Conservation (phyloP, 345 rosid genomes). For the Luvunga scandens region DNA sequence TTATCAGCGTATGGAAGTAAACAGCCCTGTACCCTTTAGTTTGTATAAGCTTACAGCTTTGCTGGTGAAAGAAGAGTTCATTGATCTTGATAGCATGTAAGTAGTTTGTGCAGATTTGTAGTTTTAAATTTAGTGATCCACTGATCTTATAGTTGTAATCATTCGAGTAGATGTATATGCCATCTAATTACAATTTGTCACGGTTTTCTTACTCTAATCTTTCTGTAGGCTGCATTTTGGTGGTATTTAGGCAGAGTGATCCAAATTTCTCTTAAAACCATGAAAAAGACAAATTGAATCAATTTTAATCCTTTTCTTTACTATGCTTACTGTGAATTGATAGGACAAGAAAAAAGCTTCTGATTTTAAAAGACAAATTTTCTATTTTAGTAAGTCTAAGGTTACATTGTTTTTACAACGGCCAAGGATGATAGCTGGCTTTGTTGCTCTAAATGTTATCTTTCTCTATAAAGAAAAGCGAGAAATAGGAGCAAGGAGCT, state of each 20-base stretch:
- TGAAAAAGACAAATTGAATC: not conserved
- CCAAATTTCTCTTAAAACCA: not conserved
- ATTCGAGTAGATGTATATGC: not conserved
- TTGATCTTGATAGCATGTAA: constrained; percentile 94
- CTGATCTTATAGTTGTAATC: not conserved
- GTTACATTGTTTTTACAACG: not conserved
- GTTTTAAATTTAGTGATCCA: not conserved
- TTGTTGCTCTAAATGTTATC: not conserved
- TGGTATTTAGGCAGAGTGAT: not conserved
- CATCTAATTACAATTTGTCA: not conserved
- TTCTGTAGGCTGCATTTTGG: not conserved
- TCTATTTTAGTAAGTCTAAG: not conserved
- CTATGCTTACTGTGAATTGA: not conserved
- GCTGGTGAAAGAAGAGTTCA: constrained; percentile 87
- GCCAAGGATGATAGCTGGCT: not conserved
- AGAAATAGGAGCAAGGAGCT: not conserved
- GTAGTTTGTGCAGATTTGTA: constrained; percentile 23
- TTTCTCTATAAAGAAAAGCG: not conserved
- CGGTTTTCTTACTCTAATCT: not conserved
- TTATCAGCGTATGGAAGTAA: constrained; percentile 88
- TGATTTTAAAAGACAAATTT: not conserved
- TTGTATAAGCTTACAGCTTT: constrained; percentile 90
- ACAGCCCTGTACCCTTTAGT: constrained; percentile 75
- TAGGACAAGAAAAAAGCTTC: not conserved
- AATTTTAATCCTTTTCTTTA: not conserved